A percentile compares a stretch with the other conserved stretches of the same genome.
Conservation (phyloP, 164 flowering plant species). For the Vitis amurensis region DNA sequence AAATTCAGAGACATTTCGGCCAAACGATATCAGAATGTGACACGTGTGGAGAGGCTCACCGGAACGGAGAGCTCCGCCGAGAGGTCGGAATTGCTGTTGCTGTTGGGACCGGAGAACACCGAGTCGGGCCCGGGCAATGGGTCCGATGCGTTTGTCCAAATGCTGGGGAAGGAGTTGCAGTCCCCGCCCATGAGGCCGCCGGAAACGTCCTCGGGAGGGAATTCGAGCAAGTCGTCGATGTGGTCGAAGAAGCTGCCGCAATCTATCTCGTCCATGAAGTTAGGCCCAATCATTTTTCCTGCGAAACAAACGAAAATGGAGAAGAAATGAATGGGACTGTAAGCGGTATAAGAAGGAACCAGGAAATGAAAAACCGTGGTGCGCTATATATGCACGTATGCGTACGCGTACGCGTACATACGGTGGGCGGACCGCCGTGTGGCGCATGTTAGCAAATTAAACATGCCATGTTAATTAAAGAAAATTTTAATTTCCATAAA, state of each 20-base stretch:
- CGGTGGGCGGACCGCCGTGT: neutral
- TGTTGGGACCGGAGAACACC: conserved; percentile 29
- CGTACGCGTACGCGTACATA: too few relatives aligned
- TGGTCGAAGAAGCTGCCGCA: conserved; percentile 82
- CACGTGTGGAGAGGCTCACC: conserved; percentile 22
- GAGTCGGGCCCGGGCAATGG: conserved; percentile 35
- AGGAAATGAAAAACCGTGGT: too few relatives aligned
- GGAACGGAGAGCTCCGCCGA: conserved; percentile 70
- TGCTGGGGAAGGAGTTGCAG: conserved; percentile 24
- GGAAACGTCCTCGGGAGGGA: conserved; percentile 55
- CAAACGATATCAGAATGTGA: neutral
- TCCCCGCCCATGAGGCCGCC: conserved; percentile 25
- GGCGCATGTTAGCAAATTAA: conserved; percentile 10
- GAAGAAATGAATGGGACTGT: neutral
- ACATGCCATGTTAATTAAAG: neutral
- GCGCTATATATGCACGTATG: too few relatives aligned
- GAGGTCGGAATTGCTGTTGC: conserved; percentile 35
- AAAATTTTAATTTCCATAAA: neutral
- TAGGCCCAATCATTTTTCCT: conserved; percentile 38
- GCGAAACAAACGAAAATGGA: conserved; percentile 3
- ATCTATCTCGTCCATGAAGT: conserved; percentile 57
- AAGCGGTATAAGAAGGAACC: too few relatives aligned
- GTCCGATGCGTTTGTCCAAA: conserved; percentile 39
- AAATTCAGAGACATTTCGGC: neutral
- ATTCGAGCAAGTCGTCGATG: conserved; percentile 84